These are phyloP conservation scores for Hymenoscyphus occultus DNA, from an alignment of 2,329 filamentous ascomycete genomes.

Conservation along the genomic window DNA sequence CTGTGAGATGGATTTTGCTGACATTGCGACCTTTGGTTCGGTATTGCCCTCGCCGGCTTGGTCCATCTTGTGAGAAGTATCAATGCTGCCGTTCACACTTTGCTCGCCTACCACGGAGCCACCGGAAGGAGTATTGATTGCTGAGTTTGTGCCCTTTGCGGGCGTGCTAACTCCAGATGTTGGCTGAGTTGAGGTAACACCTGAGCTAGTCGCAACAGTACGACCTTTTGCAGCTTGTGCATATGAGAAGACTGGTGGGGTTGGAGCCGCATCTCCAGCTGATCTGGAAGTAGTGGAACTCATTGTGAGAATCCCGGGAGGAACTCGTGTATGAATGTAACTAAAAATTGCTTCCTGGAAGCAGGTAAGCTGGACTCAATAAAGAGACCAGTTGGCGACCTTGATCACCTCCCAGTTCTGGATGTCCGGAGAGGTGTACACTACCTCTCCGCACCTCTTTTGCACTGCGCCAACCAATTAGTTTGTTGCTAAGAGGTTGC, in stretches of 20 bases:
- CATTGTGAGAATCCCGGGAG: slow-evolving; percentile 38
- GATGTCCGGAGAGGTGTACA: slow-evolving; percentile 40
- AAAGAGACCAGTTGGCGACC: slow-evolving; percentile 24
- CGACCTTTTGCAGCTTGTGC: slow-evolving; percentile 91
- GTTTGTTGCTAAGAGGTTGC: slow-evolving; percentile 9
- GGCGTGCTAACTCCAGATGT: slow-evolving; percentile 35
- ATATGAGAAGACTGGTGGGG: slow-evolving; percentile 74
- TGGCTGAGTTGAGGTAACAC: slow-evolving; percentile 31
- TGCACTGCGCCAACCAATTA: slow-evolving; percentile 25
- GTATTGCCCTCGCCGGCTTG: slow-evolving; percentile 19
- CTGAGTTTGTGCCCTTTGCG: slow-evolving; percentile 31
- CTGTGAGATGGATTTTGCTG: slow-evolving; percentile 37
- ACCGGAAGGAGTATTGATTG: slow-evolving; percentile 28
- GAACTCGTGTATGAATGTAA: slow-evolving; percentile 12
- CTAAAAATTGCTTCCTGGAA: slow-evolving; percentile 15
- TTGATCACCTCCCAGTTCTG: slow-evolving; percentile 32
- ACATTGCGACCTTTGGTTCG: slow-evolving; percentile 25
- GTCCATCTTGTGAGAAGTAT: slow-evolving; percentile 25
- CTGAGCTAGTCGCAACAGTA: slow-evolving; percentile 28
- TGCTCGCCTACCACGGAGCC: slow-evolving; percentile 21
- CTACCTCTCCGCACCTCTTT: slow-evolving; percentile 38
- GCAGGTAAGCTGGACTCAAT: slow-evolving; percentile 15
- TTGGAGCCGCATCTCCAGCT: slow-evolving; percentile 34
- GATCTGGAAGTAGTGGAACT: slow-evolving; percentile 39
- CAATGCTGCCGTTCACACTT: slow-evolving; percentile 23